Base-by-base conservation (phyloP, 176 grass and related monocot species). In the Saccharum spontaneum region DNA sequence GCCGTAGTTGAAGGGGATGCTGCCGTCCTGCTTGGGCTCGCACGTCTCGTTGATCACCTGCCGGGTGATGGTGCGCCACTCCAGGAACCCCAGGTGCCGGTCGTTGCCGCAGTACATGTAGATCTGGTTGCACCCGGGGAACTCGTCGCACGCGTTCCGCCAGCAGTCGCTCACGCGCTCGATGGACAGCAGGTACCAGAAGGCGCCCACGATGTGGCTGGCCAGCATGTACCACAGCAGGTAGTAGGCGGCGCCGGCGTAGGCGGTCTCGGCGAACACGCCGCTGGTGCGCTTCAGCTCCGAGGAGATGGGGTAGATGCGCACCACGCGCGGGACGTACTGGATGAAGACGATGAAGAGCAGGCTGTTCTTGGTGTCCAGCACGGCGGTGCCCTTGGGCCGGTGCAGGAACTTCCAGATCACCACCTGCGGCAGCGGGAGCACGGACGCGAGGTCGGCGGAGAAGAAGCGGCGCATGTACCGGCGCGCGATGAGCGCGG, bases 111-210 rank as follows among this genome's bases (percentile, higher is more conserved):
- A 98, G 73, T 93, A 98, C 82, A 98, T 88, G 86, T 88, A 98
- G 23, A 82, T 85, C 3, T 2, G 12, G 71, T 90, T 79, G 61
- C 96, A 98, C 16, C 82, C 90, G 3, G 77, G 79, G 85, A 86
- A 86, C 26, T 75, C 82, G 33, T 78, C 44, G 83, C 96, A 98
- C 41, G 87, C 69, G 13, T 13, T 34, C 22, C 62, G 1, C 95
- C 91, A 98, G 89, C 93, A 98, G 67, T 91, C 91, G 77, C 85
- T 89, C 48, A 88, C 85, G 45, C 96, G 87, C 68, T 95, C 89
- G 31, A 98, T 89, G 7, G 93, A 87, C 74, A 95, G 79, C 18
- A 95, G 90, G 87, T 98, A 98, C 93, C 96, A 98, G 87, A 93
- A 91, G 1, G 96, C 96, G 20, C 93, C 96, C 18, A 95, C 93